A percentile compares a stretch with the other conserved stretches of the same genome.
Conservation (phyloP, 768 basidiomycete species). For the Kwoniella sp. region DNA sequence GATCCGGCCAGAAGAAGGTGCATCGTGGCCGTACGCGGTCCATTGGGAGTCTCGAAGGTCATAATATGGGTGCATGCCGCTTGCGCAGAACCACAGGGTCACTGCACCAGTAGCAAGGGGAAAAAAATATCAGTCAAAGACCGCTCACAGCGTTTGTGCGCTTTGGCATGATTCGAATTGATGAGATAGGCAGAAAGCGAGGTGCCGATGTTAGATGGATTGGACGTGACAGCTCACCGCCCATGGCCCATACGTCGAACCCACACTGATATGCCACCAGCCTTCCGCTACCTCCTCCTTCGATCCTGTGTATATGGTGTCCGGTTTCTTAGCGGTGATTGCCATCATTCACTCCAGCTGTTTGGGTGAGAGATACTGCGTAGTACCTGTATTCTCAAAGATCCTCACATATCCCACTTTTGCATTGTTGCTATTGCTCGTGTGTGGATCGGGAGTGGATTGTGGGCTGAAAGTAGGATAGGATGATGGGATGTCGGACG, state of each 20-base stretch:
- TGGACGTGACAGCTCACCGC: conserved; percentile 24
- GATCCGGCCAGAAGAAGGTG: background rate
- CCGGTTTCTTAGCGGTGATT: background rate
- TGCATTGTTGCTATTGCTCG: too few species aligned
- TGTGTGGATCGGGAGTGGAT: too few species aligned
- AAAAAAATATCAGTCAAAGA: too few species aligned
- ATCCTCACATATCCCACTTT: background rate
- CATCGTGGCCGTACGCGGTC: too few species aligned
- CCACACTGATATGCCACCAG: conserved; percentile 28
- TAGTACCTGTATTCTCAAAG: conserved; percentile 20
- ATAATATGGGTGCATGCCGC: conserved; percentile 1
- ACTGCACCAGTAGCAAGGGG: too few species aligned
- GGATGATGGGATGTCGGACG: background rate
- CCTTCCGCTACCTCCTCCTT: conserved; percentile 13
- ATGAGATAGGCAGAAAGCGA: too few species aligned
- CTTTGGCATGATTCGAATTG: too few species aligned
- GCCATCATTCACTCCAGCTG: conserved; percentile 12
- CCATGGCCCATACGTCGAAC: conserved; percentile 36
- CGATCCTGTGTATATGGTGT: background rate
- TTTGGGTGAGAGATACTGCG: conserved; percentile 26
- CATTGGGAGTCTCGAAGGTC: background rate
- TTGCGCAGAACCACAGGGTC: conserved; percentile 11
- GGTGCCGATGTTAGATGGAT: too few species aligned
- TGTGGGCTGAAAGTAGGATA: too few species aligned
- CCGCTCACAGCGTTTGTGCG: too few species aligned